Base-by-base conservation (phyloP, 2,329 filamentous ascomycete genomes). In the Colletotrichum sp. region DNA sequence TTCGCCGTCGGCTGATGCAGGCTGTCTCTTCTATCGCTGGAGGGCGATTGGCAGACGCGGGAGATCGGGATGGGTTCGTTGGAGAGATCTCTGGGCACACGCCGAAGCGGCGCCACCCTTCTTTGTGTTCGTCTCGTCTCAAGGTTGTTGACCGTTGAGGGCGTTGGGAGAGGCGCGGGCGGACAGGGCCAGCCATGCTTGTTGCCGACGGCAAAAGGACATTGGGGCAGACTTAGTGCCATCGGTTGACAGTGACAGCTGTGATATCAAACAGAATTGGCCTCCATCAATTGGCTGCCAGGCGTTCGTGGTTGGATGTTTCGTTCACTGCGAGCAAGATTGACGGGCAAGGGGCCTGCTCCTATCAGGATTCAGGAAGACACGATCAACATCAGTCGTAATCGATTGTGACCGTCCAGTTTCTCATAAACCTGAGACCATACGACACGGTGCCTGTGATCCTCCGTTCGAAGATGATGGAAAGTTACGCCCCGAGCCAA, bases 191-290 rank as follows among this genome's bases (percentile, higher is more conserved):
- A 62, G 32, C 57, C 30, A 48, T 32, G 16, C 28, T 28, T 48
- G 28, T n/a, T 36, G 44, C 48, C 26, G 68, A 67, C 15, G 72
- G 68, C 62, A 75, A 75, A 75, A 72, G 68, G 68, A 72, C 68
- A 72, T 66, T 75, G 32, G 2, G 44, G 12, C 28, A 30, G 52
- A 39, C 68, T 39, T 28, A 34, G 44, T 65, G 52, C 15, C 48
- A 67, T 72, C 15, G 28, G 52, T 7, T 7, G 48, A 62, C 62
- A 60, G 52, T 5, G 44, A 52, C 44, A 52, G n/a, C n/a, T n/a
- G n/a, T n/a, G 44, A 75, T 66, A 9, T 71, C 18, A 36, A 34
- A 36, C 24, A 1, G 36, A 6, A 28, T 32, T 32, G 59, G 18
- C 4, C n/a, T 2, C 10, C 32, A 24, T 3, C 32, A 52, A 67